A percentile compares a stretch with the other conserved stretches of the same genome.
Evolutionary conservation across 257 asterid species (phyloP).

Genomic region (Agastache rugosa): DNA sequence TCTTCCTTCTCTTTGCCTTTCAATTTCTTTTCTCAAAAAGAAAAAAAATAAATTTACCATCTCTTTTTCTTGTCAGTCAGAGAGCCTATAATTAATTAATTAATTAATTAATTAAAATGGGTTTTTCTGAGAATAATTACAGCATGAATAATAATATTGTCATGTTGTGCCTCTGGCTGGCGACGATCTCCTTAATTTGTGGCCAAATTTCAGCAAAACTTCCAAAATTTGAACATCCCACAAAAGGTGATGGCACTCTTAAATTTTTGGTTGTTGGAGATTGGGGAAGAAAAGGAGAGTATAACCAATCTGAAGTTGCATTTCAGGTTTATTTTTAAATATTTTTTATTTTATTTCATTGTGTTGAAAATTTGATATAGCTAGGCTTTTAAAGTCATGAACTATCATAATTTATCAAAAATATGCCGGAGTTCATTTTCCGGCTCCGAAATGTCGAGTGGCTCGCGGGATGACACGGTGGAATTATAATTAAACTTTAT

Average conservation of each 20-base stretch:
- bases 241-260: constrained; percentile 58
- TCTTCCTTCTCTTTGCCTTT: constrained; percentile 20
- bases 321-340: constrained; percentile 54
- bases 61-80: constrained; percentile 36
- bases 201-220: constrained; percentile 42
- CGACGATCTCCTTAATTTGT: constrained; percentile 32
- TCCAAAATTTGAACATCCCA: constrained; percentile 61
- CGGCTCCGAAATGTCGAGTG: too few relatives aligned
- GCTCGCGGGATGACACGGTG: too few relatives aligned
- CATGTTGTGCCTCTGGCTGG: constrained; percentile 46
- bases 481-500: too few relatives aligned
- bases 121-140: constrained; percentile 38
- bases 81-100: constrained; percentile 32
- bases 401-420: too few relatives aligned
- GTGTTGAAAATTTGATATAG: too few relatives aligned
- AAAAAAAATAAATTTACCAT: neutral
- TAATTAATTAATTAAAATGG: constrained; percentile 45
- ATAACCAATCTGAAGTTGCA: constrained; percentile 87
- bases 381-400: too few relatives aligned
- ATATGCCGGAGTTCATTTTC: too few relatives aligned
- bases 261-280: constrained; percentile 88
- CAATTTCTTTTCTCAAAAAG: constrained; percentile 12
- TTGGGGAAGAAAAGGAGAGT: constrained; percentile 93
- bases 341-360: neutral
- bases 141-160: constrained; percentile 51